Evolutionary conservation across 2,329 filamentous ascomycete species (phyloP).

Genomic region (Mycosphaerella arachidis): DNA sequence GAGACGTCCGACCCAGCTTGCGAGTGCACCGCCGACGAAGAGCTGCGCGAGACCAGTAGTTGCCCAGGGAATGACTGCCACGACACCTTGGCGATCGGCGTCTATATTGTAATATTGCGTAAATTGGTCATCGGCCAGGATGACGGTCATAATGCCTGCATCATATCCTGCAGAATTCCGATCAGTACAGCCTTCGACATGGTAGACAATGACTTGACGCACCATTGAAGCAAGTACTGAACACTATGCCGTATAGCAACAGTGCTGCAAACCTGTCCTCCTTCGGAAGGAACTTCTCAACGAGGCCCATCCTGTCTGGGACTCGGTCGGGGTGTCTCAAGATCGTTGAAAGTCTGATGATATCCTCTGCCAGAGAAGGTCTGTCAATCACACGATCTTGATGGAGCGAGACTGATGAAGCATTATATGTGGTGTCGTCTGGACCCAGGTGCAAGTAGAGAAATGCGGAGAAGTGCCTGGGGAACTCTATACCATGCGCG

Average conservation of each 20-base stretch:
- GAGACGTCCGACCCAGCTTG: constrained; percentile 36
- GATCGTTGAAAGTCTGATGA: no score
- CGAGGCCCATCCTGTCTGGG: constrained; percentile 26
- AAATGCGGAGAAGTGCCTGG: constrained; percentile 7
- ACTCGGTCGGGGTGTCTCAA: no score
- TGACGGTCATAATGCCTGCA: constrained; percentile 43
- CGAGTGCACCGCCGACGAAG: constrained; percentile 38
- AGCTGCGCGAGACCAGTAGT: constrained; percentile 40
- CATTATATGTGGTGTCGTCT: not conserved
- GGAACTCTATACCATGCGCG: not conserved
- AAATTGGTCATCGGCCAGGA: constrained; percentile 42
- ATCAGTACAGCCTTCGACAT: not conserved
- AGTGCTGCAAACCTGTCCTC: constrained; percentile 38
- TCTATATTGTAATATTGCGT: constrained; percentile 39
- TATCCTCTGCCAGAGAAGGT: no score
- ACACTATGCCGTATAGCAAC: constrained; percentile 39
- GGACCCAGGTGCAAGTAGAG: no score
- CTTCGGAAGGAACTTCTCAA: constrained; percentile 36
- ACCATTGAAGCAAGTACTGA: constrained; percentile 41
- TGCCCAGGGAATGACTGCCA: constrained; percentile 43
- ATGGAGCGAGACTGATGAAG: not conserved
- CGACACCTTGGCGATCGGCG: constrained; percentile 34
- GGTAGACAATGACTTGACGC: not conserved
- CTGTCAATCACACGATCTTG: not conserved
- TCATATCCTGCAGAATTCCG: constrained; percentile 30